Conservation (phyloP, 495 filamentous ascomycete genomes). For the Xylaria longipes region DNA sequence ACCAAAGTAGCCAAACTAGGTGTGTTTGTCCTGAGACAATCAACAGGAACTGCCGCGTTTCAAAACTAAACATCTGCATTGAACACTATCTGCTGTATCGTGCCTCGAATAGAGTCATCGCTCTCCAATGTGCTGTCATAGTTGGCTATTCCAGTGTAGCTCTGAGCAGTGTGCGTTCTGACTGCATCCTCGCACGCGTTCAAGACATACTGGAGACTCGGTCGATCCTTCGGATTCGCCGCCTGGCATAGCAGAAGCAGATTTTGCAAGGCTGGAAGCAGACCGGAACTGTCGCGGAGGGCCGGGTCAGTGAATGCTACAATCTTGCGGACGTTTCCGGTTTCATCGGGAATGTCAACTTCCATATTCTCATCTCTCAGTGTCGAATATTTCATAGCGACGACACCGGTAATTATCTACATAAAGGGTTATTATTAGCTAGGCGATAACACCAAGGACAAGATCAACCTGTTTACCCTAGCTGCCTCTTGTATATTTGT, state of each 20-base stretch:
- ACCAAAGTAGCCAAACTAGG: too few relatives aligned
- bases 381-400: constrained; percentile 13
- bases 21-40: too few relatives aligned
- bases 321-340: constrained; percentile 2
- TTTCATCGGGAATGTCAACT: background rate
- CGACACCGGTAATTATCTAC: background rate
- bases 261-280: constrained; percentile 1
- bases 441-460: too few relatives aligned
- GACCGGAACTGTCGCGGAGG: background rate
- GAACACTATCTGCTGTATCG: constrained; percentile 4
- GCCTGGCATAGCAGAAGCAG: constrained; percentile 18
- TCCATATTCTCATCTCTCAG: constrained; percentile 14
- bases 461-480: background rate
- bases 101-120: constrained; percentile 3
- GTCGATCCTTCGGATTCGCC: constrained; percentile 2
- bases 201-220: constrained; percentile 1
- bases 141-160: background rate
- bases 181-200: constrained; percentile 1
- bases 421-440: background rate
- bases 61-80: constrained; percentile 2
- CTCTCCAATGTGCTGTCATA: constrained; percentile 11
- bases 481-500: constrained; percentile 18
- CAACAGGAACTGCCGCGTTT: background rate
- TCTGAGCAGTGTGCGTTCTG: background rate
- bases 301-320: constrained; percentile 9